phyloP scores from a whole-genome alignment of 352 stramenopile species.

The Plasmopara viticola region DNA sequence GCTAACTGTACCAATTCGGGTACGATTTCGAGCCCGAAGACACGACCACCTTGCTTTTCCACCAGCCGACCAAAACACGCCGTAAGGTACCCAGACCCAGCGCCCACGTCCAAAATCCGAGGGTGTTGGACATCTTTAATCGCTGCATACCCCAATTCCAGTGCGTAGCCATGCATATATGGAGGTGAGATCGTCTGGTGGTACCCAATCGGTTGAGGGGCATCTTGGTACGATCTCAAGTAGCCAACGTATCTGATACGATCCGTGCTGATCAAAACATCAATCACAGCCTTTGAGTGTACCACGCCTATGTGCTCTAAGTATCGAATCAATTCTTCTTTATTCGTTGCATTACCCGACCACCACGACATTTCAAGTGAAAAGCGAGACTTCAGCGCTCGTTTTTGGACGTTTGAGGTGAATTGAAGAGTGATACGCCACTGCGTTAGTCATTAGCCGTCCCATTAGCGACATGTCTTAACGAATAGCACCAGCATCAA shows the following conservation, averaged over 20 bases:
- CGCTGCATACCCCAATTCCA: constrained; percentile 57
- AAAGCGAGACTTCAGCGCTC: background rate
- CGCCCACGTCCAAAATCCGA: constrained; percentile 92
- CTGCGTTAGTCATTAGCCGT: constrained; percentile 13
- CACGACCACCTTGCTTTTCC: constrained; percentile 38
- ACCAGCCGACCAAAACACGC: constrained; percentile 88
- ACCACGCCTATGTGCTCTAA: constrained; percentile 47
- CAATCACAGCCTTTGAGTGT: constrained; percentile 38
- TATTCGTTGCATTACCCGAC: constrained; percentile 39
- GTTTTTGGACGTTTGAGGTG: background rate
- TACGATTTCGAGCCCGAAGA: constrained; percentile 90
- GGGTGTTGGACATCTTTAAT: constrained; percentile 47
- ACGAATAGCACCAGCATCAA: constrained; percentile 19
- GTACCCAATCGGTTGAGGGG: constrained; percentile 83
- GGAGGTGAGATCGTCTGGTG: constrained; percentile 88
- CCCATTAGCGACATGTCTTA: constrained; percentile 34
- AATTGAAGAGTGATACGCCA: background rate
- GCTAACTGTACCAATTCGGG: constrained; percentile 85
- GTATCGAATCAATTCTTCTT: constrained; percentile 54
- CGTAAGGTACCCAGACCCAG: constrained; percentile 92
- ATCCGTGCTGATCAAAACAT: constrained; percentile 76
- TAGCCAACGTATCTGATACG: constrained; percentile 48
- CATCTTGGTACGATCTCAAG: constrained; percentile 63
- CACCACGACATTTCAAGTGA: constrained; percentile 34
- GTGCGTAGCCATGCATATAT: constrained; percentile 86